phyloP scores from a whole-genome alignment of 352 stramenopile genomes.

The Pythium angustatum region DNA sequence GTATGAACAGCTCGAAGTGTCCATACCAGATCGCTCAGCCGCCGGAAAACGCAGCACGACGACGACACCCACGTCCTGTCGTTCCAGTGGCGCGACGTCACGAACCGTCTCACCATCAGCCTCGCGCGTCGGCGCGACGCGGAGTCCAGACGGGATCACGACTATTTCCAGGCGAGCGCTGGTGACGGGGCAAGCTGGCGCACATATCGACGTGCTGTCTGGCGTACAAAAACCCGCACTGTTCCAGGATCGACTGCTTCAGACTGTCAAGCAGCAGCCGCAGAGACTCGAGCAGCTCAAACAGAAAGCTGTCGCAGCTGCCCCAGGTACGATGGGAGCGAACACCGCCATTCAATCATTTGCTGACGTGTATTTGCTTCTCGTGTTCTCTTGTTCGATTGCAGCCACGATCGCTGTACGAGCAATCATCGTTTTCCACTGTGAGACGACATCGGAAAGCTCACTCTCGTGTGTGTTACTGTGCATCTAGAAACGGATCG shows the following conservation, averaged over 20 bases:
- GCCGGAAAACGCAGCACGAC: constrained; percentile 19
- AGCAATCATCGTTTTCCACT: not conserved
- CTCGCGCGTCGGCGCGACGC: constrained; percentile 5
- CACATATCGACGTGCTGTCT: constrained; percentile 36
- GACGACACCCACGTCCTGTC: not conserved
- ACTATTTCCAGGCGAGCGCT: constrained; percentile 48
- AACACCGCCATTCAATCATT: no score
- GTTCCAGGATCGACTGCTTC: constrained; percentile 59
- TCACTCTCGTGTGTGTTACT: not conserved
- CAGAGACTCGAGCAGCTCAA: constrained; percentile 54
- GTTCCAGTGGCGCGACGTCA: constrained; percentile 13
- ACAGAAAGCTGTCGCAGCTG: constrained; percentile 41
- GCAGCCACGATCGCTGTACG: constrained; percentile 23
- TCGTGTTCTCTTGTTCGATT: not conserved
- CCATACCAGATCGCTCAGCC: constrained; percentile 10
- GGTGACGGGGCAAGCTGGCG: constrained; percentile 6
- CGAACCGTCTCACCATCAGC: constrained; percentile 13
- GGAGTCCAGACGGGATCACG: constrained; percentile 60
- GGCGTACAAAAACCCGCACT: constrained; percentile 59
- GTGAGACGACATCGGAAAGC: no score
- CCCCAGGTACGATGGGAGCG: constrained; percentile 39
- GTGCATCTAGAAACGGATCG: constrained; percentile 56
- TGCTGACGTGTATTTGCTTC: not conserved
- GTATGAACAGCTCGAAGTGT: constrained; percentile 13
- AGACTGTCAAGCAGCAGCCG: constrained; percentile 42